Evolutionary conservation across 2,329 filamentous ascomycete species (phyloP), one percentile per base, ranked within the genome.

Genomic region (Cladophialophora yegresii): DNA sequence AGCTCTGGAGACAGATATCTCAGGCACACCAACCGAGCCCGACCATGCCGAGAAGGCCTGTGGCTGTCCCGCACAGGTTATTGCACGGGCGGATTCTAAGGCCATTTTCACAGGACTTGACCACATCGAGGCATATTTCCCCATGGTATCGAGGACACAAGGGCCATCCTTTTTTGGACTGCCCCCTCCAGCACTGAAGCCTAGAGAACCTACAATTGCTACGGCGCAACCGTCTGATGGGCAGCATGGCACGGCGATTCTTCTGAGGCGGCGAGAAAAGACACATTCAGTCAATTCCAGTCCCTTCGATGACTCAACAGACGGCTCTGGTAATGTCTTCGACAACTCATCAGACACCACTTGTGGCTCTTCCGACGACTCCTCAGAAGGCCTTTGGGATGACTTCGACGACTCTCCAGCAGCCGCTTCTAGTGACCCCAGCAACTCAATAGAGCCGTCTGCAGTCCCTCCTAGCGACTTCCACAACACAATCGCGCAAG

Each of bases 111-210:
- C 13, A 26, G 60, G 54, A 22, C 57, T 69, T 5, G 54, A 63
- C 56, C 51, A 45, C 23, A 9, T 5, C 12, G 62, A 65, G 32
- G 13, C 20, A 16, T 69, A 69, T 36, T 69, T 63, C 28, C 61
- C 67, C 3, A 58, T 67, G 49, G 67, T 69, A 3, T 61, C 59
- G 4, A 60, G 67, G 47, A 23, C 36, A 16, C 58, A 57, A 20
- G 16, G 33, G 3, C 60, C 33, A 4, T 62, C 67, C 8, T 69
- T 69, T 50, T 61, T 56, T 56, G 67, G 64, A 13, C 22, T 49
- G 22, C 58, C 67, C 7, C 64, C 61, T 3, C 10, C 30, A 5
- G 47, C 47, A 26, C 10, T 51, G 47, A 28, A 23, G 22, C 47
- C 47, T 23, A 51, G 26, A 28, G 47, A 12, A 51, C 3, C 1